Base-by-base conservation (phyloP, 148 eudicot species). In the Rhododendron ferrugineum region DNA sequence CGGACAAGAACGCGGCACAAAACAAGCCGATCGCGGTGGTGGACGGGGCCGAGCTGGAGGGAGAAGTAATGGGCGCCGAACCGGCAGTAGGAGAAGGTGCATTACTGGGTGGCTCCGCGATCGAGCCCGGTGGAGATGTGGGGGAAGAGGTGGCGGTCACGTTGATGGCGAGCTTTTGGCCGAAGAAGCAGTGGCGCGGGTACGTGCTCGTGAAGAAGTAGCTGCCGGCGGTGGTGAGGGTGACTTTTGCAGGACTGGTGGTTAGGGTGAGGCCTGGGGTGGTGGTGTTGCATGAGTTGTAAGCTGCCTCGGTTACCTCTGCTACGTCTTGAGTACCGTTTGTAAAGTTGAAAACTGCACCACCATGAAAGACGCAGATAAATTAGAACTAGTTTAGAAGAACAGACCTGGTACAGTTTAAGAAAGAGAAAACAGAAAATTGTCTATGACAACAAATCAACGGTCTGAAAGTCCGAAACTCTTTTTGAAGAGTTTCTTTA, bases 91-190 rank as follows among this genome's bases (percentile, higher is more conserved):
- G 81, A 0, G 81, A n/a, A 9, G 5, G 15, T 73, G 83, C 89
- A 32, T 40, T 85, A 46, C 11, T 9, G 34, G 86, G 32, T 1
- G 82, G 6, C 42, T 86, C 40, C 0, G 91, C 26, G 74, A 70
- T n/a, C 42, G 60, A 68, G 37, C 40, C 18, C 16, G 91, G 20
- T 23, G 88, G 72, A 0, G 85, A 32, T 1, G 82, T 4, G 54
- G 88, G 23, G 30, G 85, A 68, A 6, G 89, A 5, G 73, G 84
- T 47, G 47, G 62, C 87, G 5, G 64, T 58, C 77, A 88, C 90
- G 15, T 87, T 85, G 66, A 91, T 85, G 86, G 91, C 88, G 28
- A 91, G 89, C 75, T 86, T 78, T 77, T 91, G 92, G 20, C 92
- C 92, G 0, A 68, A 23, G 50, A 40, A 4, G 73, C 92, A 91